Conservation (phyloP, 345 rosid species). For the Eucalyptus tenuipes region DNA sequence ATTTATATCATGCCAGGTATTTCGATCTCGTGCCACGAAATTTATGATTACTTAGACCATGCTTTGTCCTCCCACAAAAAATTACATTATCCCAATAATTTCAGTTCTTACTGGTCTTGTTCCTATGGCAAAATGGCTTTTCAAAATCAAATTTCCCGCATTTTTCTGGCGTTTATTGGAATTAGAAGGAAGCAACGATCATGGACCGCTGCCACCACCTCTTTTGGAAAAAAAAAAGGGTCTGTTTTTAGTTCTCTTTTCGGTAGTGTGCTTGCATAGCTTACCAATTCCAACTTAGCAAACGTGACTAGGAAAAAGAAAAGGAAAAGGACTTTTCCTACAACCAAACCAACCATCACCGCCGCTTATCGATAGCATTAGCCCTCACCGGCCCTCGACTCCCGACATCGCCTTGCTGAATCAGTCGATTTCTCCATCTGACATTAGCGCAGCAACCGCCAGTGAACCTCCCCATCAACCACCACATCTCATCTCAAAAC, state of each 20-base stretch:
- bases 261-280: not conserved
- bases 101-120: not conserved
- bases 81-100: not conserved
- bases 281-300: not conserved
- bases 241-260: not conserved
- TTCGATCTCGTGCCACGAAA: not conserved
- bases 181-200: not conserved
- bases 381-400: not conserved
- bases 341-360: not conserved
- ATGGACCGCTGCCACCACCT: not conserved
- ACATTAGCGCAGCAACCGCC: not conserved
- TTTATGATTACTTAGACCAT: not conserved
- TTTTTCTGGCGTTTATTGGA: not conserved
- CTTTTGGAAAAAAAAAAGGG: not conserved
- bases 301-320: not conserved
- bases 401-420: not conserved
- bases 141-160: not conserved
- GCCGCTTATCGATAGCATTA: not conserved
- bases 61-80: not conserved
- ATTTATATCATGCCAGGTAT: not conserved
- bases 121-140: not conserved
- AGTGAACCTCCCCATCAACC: not conserved
- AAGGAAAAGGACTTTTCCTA: not conserved
- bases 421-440: not conserved
- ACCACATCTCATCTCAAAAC: not conserved